Evolutionary conservation across 164 flowering plant genomes (phyloP).

Genomic region (Akebia trifoliata): DNA sequence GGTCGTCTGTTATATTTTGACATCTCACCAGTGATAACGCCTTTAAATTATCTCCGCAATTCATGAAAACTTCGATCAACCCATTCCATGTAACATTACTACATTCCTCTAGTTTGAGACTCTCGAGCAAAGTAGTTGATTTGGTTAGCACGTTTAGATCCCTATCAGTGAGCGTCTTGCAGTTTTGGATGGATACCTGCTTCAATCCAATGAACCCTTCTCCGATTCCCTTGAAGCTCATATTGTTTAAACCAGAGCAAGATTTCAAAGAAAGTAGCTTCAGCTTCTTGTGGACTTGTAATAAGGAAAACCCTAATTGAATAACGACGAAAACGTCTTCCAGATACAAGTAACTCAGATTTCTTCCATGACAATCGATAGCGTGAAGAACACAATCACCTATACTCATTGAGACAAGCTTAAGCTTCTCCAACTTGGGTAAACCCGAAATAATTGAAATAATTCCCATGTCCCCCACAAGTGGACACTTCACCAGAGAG

Average conservation of each 20-base stretch:
- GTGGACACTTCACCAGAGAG: conserved; percentile 57
- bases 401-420: conserved; percentile 53
- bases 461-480: conserved; percentile 79
- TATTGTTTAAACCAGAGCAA: too few species aligned
- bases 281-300: too few species aligned
- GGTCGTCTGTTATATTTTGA: conserved; percentile 36
- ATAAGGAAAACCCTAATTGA: conserved; percentile 83
- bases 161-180: too few species aligned
- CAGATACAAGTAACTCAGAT: conserved; percentile 50
- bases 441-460: conserved; percentile 45
- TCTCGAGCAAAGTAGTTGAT: too few species aligned
- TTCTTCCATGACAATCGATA: conserved; percentile 76
- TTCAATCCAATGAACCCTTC: too few species aligned
- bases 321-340: conserved; percentile 52
- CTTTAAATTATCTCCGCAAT: conserved; percentile 32
- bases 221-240: too few species aligned
- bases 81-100: conserved; percentile 35
- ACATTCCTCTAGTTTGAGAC: too few species aligned
- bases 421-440: conserved; percentile 46
- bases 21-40: conserved; percentile 47
- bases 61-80: conserved; percentile 30
- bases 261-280: too few species aligned
- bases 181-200: too few species aligned
- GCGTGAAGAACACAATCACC: conserved; percentile 70
- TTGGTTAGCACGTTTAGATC: too few species aligned